phyloP scores from a whole-genome alignment of 1,284 basidiomycete genomes.

The Hemileia vastatrix region DNA sequence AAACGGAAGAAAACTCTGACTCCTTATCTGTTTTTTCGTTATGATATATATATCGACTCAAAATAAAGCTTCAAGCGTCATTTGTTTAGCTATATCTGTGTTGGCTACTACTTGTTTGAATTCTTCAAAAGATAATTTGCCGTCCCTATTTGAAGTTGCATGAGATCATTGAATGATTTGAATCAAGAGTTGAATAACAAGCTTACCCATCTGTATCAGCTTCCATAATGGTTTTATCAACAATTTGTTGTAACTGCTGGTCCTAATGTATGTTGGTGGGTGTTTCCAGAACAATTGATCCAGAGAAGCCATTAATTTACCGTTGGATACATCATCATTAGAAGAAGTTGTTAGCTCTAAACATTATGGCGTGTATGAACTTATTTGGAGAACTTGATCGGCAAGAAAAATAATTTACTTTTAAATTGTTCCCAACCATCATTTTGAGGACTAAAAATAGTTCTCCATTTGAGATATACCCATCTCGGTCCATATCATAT shows the following conservation, averaged over 20 bases:
- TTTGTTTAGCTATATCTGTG: constrained; percentile 92
- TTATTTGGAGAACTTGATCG: no score
- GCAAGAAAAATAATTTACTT: no score
- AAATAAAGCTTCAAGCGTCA: constrained; percentile 91
- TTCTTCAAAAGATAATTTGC: constrained; percentile 92
- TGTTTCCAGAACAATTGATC: no score
- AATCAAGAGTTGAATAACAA: neutral
- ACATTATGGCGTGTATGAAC: no score
- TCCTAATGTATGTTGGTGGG: no score
- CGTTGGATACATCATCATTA: no score
- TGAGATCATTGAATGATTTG: neutral
- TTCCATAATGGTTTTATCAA: constrained; percentile 99
- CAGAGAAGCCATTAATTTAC: neutral
- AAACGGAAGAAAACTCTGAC: no score
- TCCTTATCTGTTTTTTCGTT: no score
- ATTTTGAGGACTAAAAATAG: constrained; percentile 97
- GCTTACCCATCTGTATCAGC: constrained; percentile 77
- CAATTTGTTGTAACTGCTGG: constrained; percentile 97
- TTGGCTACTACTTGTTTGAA: constrained; percentile 94
- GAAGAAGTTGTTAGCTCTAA: no score
- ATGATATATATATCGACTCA: constrained; percentile 41
- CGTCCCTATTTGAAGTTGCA: constrained; percentile 54
- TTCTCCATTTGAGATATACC: constrained; percentile 97
- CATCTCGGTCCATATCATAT: constrained; percentile 96
- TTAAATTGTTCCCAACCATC: constrained; percentile 99